These are phyloP conservation scores for Cordyceps cateniannulata DNA, from an alignment of 2,329 filamentous ascomycete genomes.

Conservation along the genomic window DNA sequence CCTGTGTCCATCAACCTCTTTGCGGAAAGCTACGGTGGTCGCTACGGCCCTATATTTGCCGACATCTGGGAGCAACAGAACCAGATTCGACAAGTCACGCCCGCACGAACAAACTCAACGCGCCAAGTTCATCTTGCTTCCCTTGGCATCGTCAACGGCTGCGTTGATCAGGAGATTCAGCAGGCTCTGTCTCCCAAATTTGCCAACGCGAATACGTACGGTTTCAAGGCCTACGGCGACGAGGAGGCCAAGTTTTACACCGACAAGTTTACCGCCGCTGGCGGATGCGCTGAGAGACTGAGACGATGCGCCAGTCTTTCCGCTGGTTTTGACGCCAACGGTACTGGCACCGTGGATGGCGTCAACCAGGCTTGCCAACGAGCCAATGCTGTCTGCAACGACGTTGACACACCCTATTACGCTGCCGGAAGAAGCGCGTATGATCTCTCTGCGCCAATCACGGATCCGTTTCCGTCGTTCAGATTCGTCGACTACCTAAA, in stretches of 20 bases:
- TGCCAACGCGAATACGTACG: constrained; percentile 60
- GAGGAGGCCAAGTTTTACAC: constrained; percentile 42
- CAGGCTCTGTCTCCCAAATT: constrained; percentile 50
- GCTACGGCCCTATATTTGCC: constrained; percentile 62
- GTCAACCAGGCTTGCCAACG: constrained; percentile 44
- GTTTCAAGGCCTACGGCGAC: constrained; percentile 48
- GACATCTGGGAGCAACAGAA: constrained; percentile 57
- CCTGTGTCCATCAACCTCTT: constrained; percentile 57
- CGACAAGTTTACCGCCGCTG: constrained; percentile 22
- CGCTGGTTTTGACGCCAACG: constrained; percentile 31
- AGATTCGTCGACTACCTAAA: constrained; percentile 62
- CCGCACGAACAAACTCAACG: constrained; percentile 41
- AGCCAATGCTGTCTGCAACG: constrained; percentile 36
- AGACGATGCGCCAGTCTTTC: constrained; percentile 42
- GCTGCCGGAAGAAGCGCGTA: constrained; percentile 50
- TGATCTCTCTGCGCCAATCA: constrained; percentile 50
- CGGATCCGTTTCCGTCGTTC: constrained; percentile 56
- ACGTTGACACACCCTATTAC: constrained; percentile 53
- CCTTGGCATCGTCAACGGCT: constrained; percentile 65
- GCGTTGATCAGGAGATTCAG: constrained; percentile 60
- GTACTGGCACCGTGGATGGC: constrained; percentile 31
- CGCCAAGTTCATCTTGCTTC: constrained; percentile 55
- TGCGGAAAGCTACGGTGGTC: constrained; percentile 63
- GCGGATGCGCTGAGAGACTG: constrained; percentile 50
- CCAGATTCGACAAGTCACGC: constrained; percentile 42